phyloP scores from a whole-genome alignment of 306 rosid genomes.

The Lathyrus aphaca region DNA sequence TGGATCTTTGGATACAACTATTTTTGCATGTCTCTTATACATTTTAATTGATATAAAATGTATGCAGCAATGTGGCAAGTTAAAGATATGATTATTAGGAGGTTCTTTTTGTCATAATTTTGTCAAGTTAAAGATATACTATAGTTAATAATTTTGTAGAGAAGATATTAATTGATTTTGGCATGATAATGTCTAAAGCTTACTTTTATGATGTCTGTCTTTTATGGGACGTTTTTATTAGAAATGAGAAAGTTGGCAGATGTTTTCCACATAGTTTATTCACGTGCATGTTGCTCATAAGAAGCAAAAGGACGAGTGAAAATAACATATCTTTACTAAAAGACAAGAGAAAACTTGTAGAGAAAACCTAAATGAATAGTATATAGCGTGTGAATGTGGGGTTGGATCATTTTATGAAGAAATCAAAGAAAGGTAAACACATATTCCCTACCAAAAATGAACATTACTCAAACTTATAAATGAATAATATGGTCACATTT shows the following conservation, averaged over 20 bases:
- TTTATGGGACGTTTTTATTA: conserved; percentile 17
- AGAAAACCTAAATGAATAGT: neutral
- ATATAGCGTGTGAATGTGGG: conserved; percentile 34
- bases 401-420: conserved; percentile 30
- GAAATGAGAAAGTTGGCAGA: conserved; percentile 29
- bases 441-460: conserved; percentile 39
- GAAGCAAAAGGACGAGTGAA: conserved; percentile 29
- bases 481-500: too few species aligned
- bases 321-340: neutral
- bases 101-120: conserved; percentile 14
- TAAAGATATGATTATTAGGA: conserved; percentile 7
- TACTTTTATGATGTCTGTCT: conserved; percentile 35
- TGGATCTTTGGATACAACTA: too few species aligned
- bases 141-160: neutral
- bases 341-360: neutral
- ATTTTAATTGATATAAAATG: too few species aligned
- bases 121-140: conserved; percentile 34
- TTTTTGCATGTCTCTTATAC: too few species aligned
- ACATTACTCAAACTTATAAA: conserved; percentile 23
- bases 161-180: conserved; percentile 26
- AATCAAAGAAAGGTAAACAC: conserved; percentile 26
- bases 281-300: conserved; percentile 27
- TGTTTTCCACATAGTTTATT: conserved; percentile 30
- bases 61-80: neutral
- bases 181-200: conserved; percentile 39